phyloP scores from a whole-genome alignment of 495 filamentous ascomycete genomes.

The Lasiosphaeris hirsuta region DNA sequence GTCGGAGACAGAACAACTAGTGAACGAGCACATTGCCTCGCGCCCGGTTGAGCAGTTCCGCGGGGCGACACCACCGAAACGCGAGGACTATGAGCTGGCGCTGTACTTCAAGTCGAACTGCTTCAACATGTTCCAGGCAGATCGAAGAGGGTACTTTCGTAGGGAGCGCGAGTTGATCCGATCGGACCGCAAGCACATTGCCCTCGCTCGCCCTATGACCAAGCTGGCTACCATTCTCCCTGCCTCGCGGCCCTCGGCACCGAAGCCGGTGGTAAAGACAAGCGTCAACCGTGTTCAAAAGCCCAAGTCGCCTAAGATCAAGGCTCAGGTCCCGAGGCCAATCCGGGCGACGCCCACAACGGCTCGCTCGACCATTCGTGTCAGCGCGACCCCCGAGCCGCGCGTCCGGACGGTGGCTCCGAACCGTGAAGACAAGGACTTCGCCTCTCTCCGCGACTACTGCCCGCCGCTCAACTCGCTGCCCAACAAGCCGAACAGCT shows the following conservation, averaged over 20 bases:
- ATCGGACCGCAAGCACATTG: constrained; percentile 44
- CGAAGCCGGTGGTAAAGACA: constrained; percentile 39
- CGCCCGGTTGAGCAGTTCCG: constrained; percentile 55
- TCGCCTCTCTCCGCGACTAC: constrained; percentile 70
- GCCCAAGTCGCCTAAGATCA: constrained; percentile 27
- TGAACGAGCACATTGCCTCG: constrained; percentile 65
- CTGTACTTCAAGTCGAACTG: constrained; percentile 66
- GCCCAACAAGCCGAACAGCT: constrained; percentile 54
- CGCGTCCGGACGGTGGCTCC: constrained; percentile 39
- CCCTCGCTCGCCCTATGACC: constrained; percentile 23
- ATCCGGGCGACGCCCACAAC: constrained; percentile 26
- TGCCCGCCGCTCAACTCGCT: constrained; percentile 71
- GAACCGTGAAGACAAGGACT: constrained; percentile 84
- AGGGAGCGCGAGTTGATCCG: constrained; percentile 59
- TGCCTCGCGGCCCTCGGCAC: constrained; percentile 37
- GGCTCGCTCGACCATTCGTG: constrained; percentile 34
- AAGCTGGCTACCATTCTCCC: constrained; percentile 42
- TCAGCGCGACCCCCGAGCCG: constrained; percentile 45
- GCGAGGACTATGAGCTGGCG: constrained; percentile 66
- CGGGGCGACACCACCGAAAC: constrained; percentile 58
- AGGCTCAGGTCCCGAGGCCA: constrained; percentile 28
- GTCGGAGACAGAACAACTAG: constrained; percentile 40
- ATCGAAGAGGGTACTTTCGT: constrained; percentile 58
- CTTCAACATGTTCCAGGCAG: constrained; percentile 53
- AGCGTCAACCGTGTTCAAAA: constrained; percentile 44